Base-by-base conservation (phyloP, 2,329 filamentous ascomycete genomes). In the Penicillium sp. region DNA sequence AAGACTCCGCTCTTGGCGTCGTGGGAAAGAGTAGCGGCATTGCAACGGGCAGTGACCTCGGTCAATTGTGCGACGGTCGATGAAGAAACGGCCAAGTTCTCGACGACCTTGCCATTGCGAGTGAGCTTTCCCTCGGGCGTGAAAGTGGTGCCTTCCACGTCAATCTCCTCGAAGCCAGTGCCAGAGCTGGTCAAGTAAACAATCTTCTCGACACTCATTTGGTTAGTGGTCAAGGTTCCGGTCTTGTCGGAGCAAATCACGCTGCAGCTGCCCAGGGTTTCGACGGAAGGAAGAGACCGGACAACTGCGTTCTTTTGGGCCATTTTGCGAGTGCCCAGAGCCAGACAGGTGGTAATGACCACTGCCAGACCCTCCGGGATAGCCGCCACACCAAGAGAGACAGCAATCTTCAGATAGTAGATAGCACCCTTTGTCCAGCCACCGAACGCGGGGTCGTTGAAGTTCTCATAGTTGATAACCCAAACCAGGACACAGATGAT, bases 241-340 rank as follows among this genome's bases (percentile, higher is more conserved):
- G 94, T 99, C 82, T 99, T 99, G 81, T 99, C 94, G 4, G 95
- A 99, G 81, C 95, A 99, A 73, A 99, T 97, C 55, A 99, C 92
- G 70, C 94, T 99, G 84, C 94, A 99, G 82, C 94, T 99, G 72
- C 94, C 94, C 51, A 99, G 83, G 13, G 94, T 99, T 78, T 99
- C 94, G 50, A 99, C 94, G 1, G 94, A 99, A 20, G 94, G 94
- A 66, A 99, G 80, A 72, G 92, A 97, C 75, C 95, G 87, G 56
- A 99, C 95, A 37, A 99, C 92, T 8, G 94, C 94, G 70, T 97
- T 97, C 81, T 96, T 97, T 57, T 92, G 90, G 20, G 94, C 95
- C 95, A 99, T 99, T 79, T 96, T 97, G 63, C 94, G 87, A 5
- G 95, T 99, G 66, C 95, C 94, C 32, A 99, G 83, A 61, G 94